Base-by-base conservation (phyloP, 331 rosid genomes). In the Dryas integrifolia region DNA sequence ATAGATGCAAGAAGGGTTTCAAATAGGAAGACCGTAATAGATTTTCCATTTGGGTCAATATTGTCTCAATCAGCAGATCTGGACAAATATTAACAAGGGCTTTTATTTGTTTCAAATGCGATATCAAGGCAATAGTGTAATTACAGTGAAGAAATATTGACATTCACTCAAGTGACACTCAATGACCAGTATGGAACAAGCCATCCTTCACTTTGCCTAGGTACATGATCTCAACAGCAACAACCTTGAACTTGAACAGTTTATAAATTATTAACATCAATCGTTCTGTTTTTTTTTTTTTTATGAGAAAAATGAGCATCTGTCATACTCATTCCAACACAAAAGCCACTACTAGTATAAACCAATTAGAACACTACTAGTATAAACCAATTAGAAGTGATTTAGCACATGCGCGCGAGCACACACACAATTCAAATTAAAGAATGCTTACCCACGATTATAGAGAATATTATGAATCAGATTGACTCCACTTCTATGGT, bases 401-500 rank as follows among this genome's bases (percentile, higher is more conserved):
- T 69, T 69, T 40, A 44, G 45, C 41, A 56, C 21, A 15, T 26
- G 57, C 40, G 43, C 11, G 24, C 45, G 13, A 1, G 43, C 43
- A 58, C 11, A 21, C 7, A 24, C 35, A 26, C 44, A 15, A 13
- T 9, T 21, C 0, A 9, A 16, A 39, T 4, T 46, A 49, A 80
- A 69, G 75, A 16, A 72, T 59, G 44, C 97, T 84, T 79, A 91
- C 98, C 97, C 91, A 77, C 89, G 65, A 78, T 89, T 93, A 72
- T 93, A 91, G 44, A 89, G 77, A 84, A 93, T 81, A 79, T 89
- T 87, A 76, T 82, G 98, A 69, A 93, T 82, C 85, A 90, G 85
- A 83, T 93, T 89, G 69, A 83, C 74, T 77, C 97, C 96, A 44
- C 98, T 91, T 86, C 96, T 93, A 44, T 89, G 91, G 76, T 93